Base-by-base conservation (phyloP, 495 filamentous ascomycete genomes). In the Penicillium coprophilum region DNA sequence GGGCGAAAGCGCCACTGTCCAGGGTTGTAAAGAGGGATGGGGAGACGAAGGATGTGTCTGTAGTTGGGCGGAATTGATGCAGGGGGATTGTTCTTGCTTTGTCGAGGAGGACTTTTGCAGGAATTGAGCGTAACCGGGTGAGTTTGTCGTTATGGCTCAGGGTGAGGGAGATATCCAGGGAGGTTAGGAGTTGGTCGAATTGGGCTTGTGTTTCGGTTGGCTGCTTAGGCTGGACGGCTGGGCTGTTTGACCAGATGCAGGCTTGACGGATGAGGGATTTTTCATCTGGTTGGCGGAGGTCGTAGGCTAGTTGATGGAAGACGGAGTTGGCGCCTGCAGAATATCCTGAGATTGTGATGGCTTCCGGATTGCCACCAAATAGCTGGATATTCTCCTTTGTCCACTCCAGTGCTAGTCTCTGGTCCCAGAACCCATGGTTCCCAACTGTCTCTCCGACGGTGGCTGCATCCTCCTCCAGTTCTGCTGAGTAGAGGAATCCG, bases 351-450 rank as follows among this genome's bases (percentile, higher is more conserved):
- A 89, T 67, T 0, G 86, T 89, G 32, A 90, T 79, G 55, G 85
- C 80, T 11, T 77, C 69, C 1, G 77, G 67, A 67, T 90, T 81
- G 2, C 87, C 87, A 0, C 85, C 85, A 62, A 90, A 85, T 0
- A 76, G 72, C 20, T 65, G 70, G 43, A 84, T 80, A 63, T 87
- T 85, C 32, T 82, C 74, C 57, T 75, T 71, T 1, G 86, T 82
- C 87, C 87, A 90, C 68, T 86, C 77, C 20, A 90, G 70, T 43
- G 82, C 69, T 27, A 83, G 62, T 55, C 81, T 76, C 63, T 90
- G 87, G 63, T 91, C 87, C 72, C 82, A 83, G 59, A 91, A 75
- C 6, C 87, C 87, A 28, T 87, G 68, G 62, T 91, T 91, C 21
- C 87, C 73, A 4, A 65, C 61, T 6, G 69, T 66, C 23, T 78